Percentiles rank a stretch among this genome's conserved stretches.
Conservation (phyloP, 2,329 filamentous ascomycete species). For the Tolypocladium endophyticum region DNA sequence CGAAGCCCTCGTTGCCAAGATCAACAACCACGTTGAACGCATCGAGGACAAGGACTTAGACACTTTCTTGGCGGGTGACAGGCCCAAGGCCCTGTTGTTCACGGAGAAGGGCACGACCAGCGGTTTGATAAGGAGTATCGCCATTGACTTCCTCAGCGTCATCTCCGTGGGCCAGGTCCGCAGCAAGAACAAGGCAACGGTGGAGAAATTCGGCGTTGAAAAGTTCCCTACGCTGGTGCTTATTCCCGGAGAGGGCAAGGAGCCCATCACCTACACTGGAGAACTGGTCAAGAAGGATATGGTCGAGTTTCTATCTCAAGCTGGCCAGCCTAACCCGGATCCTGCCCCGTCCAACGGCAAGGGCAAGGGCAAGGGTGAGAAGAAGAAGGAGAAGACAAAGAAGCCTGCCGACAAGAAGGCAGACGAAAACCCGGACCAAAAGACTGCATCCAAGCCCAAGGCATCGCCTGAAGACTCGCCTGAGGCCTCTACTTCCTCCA, state of each 20-base stretch:
- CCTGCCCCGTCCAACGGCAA: slow-evolving; percentile 35
- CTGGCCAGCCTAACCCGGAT: slow-evolving; percentile 68
- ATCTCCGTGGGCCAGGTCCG: slow-evolving; percentile 75
- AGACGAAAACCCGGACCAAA: slow-evolving; percentile 17
- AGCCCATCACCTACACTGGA: slow-evolving; percentile 65
- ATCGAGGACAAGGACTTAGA: slow-evolving; percentile 72
- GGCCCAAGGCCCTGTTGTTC: slow-evolving; percentile 81
- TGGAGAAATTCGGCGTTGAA: slow-evolving; percentile 64
- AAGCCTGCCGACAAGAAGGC: slow-evolving; percentile 22
- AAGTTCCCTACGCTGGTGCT: slow-evolving; percentile 76
- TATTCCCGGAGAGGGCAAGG: slow-evolving; percentile 58
- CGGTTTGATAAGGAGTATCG: slow-evolving; percentile 69
- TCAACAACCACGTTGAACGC: slow-evolving; percentile 82
- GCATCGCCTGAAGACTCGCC: slow-evolving; percentile 11
- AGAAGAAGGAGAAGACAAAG: slow-evolving; percentile 22
- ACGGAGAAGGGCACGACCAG: slow-evolving; percentile 87
- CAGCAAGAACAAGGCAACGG: slow-evolving; percentile 62
- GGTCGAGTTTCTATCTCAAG: slow-evolving; percentile 72
- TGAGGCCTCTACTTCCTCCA: slow-evolving; percentile 19
- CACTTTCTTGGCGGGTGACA: slow-evolving; percentile 61
- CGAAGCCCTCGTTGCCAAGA: slow-evolving; percentile 73
- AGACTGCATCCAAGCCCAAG: slow-evolving; percentile 21
- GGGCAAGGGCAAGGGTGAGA: slow-evolving; percentile 20
- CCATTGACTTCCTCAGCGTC: slow-evolving; percentile 79
- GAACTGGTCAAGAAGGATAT: slow-evolving; percentile 79